Evolutionary conservation across 2,329 filamentous ascomycete species (phyloP), one percentile per base, ranked within the genome.

Genomic region (Mycosphaerella sp.): DNA sequence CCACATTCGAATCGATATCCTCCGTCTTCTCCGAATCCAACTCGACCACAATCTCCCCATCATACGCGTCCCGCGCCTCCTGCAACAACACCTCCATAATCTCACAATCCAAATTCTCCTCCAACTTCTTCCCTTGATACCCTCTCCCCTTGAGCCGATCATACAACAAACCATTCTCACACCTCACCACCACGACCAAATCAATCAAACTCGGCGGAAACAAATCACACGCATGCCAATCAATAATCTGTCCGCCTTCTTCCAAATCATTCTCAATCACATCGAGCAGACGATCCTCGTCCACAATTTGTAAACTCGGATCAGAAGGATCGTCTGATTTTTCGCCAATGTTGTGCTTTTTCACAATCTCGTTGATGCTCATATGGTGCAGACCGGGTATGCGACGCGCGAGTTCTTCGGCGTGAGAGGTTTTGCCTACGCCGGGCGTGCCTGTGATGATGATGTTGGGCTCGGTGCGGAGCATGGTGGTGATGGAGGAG

Each of bases 191-290:
- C 4, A 97, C 87, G 0, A 98, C 91, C 2, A 98, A 80, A 70
- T 98, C 93, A 67, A 98, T 86, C 89, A 91, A 95, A 67, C 86
- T 86, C 69, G 87, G 84, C 2, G 93, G 93, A 67, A 97, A 97
- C 21, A 97, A 74, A 66, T 97, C 93, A 74, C 92, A 97, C 2
- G 91, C 92, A 73, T 98, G 93, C 92, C 93, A 98, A 74, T 98
- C 93, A 67, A 98, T 87, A 63, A 98, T 83, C 71, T 83, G 88
- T 17, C 93, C 93, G 54, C 92, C 92, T 17, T 80, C 74, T 59
- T 84, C 80, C 39, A 88, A 80, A 57, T 93, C 85, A 53, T 87
- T 81, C 73, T 97, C 93, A 54, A 98, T 86, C 45, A 87, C 82
- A 69, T 98, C 93, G 21, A 98, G 79, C 32, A 98, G 75, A 84